A percentile compares a stretch with the other conserved stretches of the same genome.
These are phyloP conservation scores for Chaetomiaceae sp. DNA, from an alignment of 2,329 filamentous ascomycete species.

Conservation along the genomic window DNA sequence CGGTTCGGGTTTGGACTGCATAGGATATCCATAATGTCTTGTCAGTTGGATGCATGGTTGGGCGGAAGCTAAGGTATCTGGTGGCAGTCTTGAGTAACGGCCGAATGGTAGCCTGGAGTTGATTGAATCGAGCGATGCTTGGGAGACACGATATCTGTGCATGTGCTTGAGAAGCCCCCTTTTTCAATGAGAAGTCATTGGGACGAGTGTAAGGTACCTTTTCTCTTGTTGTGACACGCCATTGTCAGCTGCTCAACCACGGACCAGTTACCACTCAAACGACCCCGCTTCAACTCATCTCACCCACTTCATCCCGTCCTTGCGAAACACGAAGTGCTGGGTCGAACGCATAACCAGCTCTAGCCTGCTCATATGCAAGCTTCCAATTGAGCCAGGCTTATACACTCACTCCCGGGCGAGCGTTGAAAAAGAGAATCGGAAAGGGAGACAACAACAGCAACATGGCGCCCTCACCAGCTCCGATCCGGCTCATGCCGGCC, in stretches of 20 bases:
- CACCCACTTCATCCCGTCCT: neutral
- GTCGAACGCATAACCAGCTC: neutral
- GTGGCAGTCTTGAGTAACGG: neutral
- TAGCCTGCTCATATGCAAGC: neutral
- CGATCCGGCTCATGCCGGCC: conserved; percentile 1
- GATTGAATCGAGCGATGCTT: neutral
- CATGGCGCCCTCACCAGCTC: neutral
- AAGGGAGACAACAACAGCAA: neutral
- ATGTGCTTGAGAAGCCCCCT: too few species aligned
- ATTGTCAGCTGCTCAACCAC: neutral
- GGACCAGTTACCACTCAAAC: neutral
- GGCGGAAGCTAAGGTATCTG: neutral
- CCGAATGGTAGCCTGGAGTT: neutral
- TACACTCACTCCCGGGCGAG: neutral
- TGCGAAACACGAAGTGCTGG: neutral
- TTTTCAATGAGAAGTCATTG: too few species aligned
- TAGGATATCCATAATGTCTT: conserved; percentile 19
- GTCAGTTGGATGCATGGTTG: conserved; percentile 13
- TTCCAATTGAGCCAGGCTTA: neutral
- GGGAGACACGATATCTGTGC: too few species aligned
- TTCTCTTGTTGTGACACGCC: neutral
- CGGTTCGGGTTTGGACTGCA: conserved; percentile 6
- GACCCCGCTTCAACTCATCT: neutral
- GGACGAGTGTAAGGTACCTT: too few species aligned
- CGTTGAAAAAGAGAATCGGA: neutral